These are phyloP conservation scores for Penicillium samsonianum DNA, from an alignment of 495 filamentous ascomycete species.

Conservation along the genomic window DNA sequence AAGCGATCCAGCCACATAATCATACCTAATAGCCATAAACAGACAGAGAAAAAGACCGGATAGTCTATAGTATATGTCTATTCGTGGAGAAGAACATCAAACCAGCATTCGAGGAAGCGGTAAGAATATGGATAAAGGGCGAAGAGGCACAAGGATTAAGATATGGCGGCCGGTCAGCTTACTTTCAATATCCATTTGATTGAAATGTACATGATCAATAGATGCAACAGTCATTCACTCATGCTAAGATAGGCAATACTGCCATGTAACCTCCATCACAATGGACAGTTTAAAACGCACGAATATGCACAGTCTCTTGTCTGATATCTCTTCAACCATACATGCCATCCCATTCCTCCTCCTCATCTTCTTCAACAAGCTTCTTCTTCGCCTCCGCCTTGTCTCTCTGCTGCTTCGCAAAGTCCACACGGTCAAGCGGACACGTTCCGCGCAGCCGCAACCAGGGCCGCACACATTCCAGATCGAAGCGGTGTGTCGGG, in stretches of 20 bases:
- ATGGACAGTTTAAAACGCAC: neutral
- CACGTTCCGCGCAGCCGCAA: conserved; percentile 84
- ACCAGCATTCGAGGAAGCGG: too few relatives aligned
- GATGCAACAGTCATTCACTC: conserved; percentile 3
- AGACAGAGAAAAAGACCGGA: too few relatives aligned
- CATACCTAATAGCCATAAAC: too few relatives aligned
- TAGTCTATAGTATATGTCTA: too few relatives aligned
- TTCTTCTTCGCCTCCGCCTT: conserved; percentile 55
- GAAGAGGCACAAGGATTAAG: neutral
- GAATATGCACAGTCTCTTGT: conserved; percentile 10
- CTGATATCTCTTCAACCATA: conserved; percentile 59
- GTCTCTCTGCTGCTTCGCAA: conserved; percentile 71
- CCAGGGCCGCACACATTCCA: conserved; percentile 96
- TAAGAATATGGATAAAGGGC: too few relatives aligned
- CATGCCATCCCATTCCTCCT: conserved; percentile 71
- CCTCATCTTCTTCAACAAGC: conserved; percentile 61
- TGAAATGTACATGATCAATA: neutral
- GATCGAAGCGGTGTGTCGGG: conserved; percentile 77
- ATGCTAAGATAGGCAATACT: neutral
- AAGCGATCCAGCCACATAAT: too few relatives aligned
- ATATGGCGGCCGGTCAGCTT: neutral
- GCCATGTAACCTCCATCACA: neutral
- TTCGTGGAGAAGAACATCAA: too few relatives aligned
- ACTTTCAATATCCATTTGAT: neutral
- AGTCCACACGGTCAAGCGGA: conserved; percentile 78